Evolutionary conservation across 2,329 filamentous ascomycete genomes (phyloP), one percentile per base, ranked within the genome.

Genomic region (Diaporthe vexans): DNA sequence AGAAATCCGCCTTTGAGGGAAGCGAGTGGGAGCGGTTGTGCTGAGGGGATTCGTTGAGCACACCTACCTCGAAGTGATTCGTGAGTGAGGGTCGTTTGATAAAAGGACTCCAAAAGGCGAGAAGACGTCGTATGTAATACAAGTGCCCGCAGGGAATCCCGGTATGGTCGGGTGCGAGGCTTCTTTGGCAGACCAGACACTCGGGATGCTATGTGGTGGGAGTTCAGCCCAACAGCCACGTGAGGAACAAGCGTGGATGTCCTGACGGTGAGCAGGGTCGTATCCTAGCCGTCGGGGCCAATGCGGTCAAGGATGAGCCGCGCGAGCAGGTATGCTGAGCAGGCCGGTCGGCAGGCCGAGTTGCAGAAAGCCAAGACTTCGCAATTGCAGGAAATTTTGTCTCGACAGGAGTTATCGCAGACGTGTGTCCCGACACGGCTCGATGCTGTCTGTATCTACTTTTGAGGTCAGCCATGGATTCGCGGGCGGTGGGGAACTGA

Each of bases 131-230:
- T 63, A 19, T 52, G 61, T 72, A 37, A 65, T 69, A 69, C 72
- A 65, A 58, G 43, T 48, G 68, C 43, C 61, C 61, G 68, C 74
- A 76, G 74, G 74, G 74, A 76, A 74, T 74, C 74, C 74, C 61
- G 69, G 74, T 71, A 63, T 43, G 59, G 61, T 65, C 57, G 56
- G 37, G 71, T 67, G 71, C 33, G 65, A 71, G 65, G 71, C 51
- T 65, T 70, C 33, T 51, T n/a, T 71, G 48, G 56, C 68, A 73
- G 59, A 63, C 74, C 74, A 71, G 48, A 67, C 24, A 70, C 68
- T 72, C 72, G 74, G 74, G 74, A 74, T 72, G 59, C 46, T 67
- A 61, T 74, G 73, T 74, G 63, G 63, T 68, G 58, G 69, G 51
- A 74, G 58, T 70, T 71, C 68, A 76, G 74, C 74, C 72, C 46